Base-by-base conservation (phyloP, 2,329 filamentous ascomycete genomes). In the Zalaria sp. region DNA sequence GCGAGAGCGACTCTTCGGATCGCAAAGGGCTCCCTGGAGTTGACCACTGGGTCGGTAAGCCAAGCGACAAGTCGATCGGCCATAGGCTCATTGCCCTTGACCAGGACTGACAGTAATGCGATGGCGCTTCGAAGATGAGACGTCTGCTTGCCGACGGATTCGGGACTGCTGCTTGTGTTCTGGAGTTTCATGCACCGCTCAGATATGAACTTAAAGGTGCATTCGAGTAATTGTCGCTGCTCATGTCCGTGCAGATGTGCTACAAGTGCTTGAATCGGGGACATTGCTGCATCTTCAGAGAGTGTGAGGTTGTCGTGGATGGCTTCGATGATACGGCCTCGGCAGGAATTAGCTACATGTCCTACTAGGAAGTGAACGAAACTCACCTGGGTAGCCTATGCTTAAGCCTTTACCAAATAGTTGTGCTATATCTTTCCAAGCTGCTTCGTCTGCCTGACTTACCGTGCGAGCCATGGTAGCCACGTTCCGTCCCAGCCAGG, bases 401-500 rank as follows among this genome's bases (percentile, higher is more conserved):
- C 73, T 79, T 44, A 89, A 63, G 1, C 75, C 68, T 47, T 80
- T 79, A 3, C 73, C 66, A 18, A 66, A 60, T 5, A 79, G 50
- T 37, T 68, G 65, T 34, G 64, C 59, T 5, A 49, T 45, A 5
- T 48, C 43, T 37, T 43, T 46, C 18, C n/a, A 66, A 5, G 70
- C 52, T 38, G 27, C 28, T 18, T 27, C 28, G 47, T 58, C 42
- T 42, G 49, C 37, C 48, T n/a, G 8, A 34, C 8, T 8, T 60
- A 49, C 8, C 51, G 43, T 4, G 57, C 60, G 65, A 60, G 79
- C 57, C 51, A 71, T 58, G 11, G 54, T 46, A 29, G 59, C 65
- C 39, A 91, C 66, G 54, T 79, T 83, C 9, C 59, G 61, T 2
- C 78, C 81, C 34, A 94, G 59, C 87, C 87, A 94, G 27, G 61